Evolutionary conservation across 768 basidiomycete genomes (phyloP).

Genomic region (Imleria badia): DNA sequence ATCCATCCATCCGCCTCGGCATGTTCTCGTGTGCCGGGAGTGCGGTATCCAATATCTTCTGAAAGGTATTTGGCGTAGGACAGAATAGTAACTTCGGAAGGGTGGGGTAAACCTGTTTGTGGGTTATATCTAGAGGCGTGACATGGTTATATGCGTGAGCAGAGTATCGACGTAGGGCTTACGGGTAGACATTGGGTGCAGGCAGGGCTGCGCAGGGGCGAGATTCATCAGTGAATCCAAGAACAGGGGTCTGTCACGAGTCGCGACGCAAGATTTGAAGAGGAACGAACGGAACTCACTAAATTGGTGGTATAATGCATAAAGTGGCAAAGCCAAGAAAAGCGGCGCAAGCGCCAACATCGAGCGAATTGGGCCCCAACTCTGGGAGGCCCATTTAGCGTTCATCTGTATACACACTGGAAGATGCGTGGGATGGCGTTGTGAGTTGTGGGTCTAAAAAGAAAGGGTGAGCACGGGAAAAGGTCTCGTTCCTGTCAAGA

Average conservation of each 20-base stretch:
- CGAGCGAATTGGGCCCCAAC: conserved; percentile 63
- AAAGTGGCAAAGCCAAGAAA: conserved; percentile 47
- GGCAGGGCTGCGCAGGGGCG: conserved; percentile 49
- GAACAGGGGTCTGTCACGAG: too few relatives aligned
- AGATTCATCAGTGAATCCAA: conserved; percentile 2
- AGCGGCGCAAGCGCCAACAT: conserved; percentile 54
- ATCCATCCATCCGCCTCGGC: conserved; percentile 84
- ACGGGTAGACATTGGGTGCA: conserved; percentile 53
- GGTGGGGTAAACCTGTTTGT: conserved; percentile 58
- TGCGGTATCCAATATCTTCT: conserved; percentile 87
- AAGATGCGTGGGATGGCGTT: neutral
- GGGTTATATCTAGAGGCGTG: conserved; percentile 41
- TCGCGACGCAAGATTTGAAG: neutral
- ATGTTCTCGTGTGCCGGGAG: conserved; percentile 89
- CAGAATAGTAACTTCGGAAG: conserved; percentile 71
- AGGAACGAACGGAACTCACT: conserved; percentile 37
- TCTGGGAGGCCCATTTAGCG: neutral
- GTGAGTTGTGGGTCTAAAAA: neutral
- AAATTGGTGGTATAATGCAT: conserved; percentile 49
- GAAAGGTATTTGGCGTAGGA: conserved; percentile 65
- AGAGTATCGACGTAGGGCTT: conserved; percentile 19
- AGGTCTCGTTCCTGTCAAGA: too few relatives aligned
- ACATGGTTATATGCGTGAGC: neutral
- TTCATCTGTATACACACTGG: conserved; percentile 6
- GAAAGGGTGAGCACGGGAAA: too few relatives aligned